phyloP scores from a whole-genome alignment of 2,329 filamentous ascomycete genomes.

The Cadophora malorum region DNA sequence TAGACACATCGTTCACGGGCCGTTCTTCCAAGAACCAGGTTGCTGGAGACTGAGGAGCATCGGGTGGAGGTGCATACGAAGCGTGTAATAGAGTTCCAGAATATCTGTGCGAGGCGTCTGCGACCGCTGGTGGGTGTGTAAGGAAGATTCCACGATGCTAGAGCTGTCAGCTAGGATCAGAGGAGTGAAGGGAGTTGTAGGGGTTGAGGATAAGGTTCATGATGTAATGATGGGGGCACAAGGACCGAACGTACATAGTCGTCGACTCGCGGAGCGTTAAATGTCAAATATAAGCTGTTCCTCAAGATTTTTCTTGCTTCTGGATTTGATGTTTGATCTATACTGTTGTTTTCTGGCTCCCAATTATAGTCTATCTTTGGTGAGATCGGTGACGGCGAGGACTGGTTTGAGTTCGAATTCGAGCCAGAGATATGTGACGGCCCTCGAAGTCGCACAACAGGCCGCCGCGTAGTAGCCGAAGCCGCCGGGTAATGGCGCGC shows the following conservation, averaged over 20 bases:
- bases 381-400: conserved; percentile 8
- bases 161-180: conserved; percentile 19
- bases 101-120: conserved; percentile 21
- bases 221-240: neutral
- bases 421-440: conserved; percentile 16
- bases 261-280: conserved; percentile 39
- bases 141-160: conserved; percentile 41
- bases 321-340: conserved; percentile 15
- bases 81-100: conserved; percentile 39
- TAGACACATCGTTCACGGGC: conserved; percentile 32
- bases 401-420: conserved; percentile 21
- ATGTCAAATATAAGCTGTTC: conserved; percentile 39
- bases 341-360: conserved; percentile 12
- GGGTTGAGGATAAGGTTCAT: conserved; percentile 7
- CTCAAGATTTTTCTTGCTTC: conserved; percentile 34
- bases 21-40: conserved; percentile 34
- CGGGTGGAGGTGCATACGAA: conserved; percentile 25
- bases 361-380: conserved; percentile 19
- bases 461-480: conserved; percentile 18
- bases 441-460: conserved; percentile 21
- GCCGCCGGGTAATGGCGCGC: conserved; percentile 20
- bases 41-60: neutral
- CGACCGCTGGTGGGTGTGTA: conserved; percentile 30
- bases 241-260: conserved; percentile 36
- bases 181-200: neutral